Evolutionary conservation across 2,329 filamentous ascomycete species (phyloP), one percentile per base, ranked within the genome.

Genomic region (Arachnomyces sp.): DNA sequence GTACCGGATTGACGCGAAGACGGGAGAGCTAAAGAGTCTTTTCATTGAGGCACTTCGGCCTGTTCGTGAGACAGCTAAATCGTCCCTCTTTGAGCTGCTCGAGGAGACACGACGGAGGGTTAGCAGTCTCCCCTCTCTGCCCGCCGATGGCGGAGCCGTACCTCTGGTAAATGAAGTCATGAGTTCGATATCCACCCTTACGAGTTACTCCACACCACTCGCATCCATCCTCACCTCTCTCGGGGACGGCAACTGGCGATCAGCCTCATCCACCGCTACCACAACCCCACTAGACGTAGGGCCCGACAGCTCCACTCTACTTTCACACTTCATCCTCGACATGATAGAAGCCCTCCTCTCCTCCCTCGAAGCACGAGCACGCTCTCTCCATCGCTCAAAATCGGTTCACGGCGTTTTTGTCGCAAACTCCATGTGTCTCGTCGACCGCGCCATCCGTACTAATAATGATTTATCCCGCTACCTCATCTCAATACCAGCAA

Each of bases 161-260:
- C 79, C 87, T 2, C 67, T 94, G 14, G 86, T 92, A 0, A 73
- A 79, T 1, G 86, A 94, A 56, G 86, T 84, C 3, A 90, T 96
- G 80, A 81, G 80, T 46, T 81, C 89, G 18, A 69, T 98, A 12
- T 83, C 92, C 52, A 82, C 82, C 11, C 84, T 98, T 77, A 84
- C 89, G 1, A 79, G 82, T 39, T 96, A 94, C 61, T 72, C 94
- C 15, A 76, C 81, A 5, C 88, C 92, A 1, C 75, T 98, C 14
- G 85, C 85, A 2, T 90, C 85, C 44, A 86, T 98, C 50, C 81
- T 98, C 71, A 81, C 92, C 18, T 94, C 89, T 1, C 67, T 98
- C 7, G 92, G 92, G 13, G 89, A 96, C 53, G 88, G 89, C 1
- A 90, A 90, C 28, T 98, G 92, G 92, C 68, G 67, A 39, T 74